Evolutionary conservation across 2,329 filamentous ascomycete genomes (phyloP).

Genomic region (Onygenales sp.): DNA sequence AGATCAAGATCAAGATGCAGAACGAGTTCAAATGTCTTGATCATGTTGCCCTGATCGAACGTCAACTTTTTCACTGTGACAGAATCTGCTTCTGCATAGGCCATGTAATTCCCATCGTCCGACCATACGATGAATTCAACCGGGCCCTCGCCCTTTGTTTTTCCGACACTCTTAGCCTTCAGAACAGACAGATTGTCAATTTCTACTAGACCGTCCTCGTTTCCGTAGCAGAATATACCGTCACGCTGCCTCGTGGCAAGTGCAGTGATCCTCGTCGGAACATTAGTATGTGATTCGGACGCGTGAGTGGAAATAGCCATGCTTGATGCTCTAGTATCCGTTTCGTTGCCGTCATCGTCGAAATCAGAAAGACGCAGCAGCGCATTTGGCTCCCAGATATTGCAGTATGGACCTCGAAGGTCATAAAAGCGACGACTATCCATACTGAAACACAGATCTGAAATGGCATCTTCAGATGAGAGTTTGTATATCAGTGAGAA

Average conservation of each 20-base stretch:
- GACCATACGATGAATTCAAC: background rate
- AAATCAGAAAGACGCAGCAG: slow-evolving; percentile 13
- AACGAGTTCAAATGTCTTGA: background rate
- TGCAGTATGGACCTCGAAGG: slow-evolving; percentile 13
- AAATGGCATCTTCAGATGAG: slow-evolving; percentile 12
- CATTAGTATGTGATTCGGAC: background rate
- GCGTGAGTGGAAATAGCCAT: background rate
- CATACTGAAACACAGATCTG: slow-evolving; percentile 15
- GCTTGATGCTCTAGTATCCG: background rate
- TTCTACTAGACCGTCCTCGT: background rate
- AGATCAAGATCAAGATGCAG: background rate
- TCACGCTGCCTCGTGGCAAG: background rate
- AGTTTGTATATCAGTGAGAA: slow-evolving; percentile 16
- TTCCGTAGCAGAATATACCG: background rate
- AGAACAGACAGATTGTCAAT: background rate
- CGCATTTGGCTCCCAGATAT: slow-evolving; percentile 19
- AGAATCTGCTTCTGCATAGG: background rate
- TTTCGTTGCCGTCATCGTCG: slow-evolving; percentile 10
- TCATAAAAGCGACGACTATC: slow-evolving; percentile 18
- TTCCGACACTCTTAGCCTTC: background rate
- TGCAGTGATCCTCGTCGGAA: background rate
- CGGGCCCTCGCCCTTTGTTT: background rate
- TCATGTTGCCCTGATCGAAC: background rate
- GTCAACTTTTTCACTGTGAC: background rate
- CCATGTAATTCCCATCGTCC: background rate